Conservation (phyloP, 163 green algal genomes). For the Scenedesmus sp. region DNA sequence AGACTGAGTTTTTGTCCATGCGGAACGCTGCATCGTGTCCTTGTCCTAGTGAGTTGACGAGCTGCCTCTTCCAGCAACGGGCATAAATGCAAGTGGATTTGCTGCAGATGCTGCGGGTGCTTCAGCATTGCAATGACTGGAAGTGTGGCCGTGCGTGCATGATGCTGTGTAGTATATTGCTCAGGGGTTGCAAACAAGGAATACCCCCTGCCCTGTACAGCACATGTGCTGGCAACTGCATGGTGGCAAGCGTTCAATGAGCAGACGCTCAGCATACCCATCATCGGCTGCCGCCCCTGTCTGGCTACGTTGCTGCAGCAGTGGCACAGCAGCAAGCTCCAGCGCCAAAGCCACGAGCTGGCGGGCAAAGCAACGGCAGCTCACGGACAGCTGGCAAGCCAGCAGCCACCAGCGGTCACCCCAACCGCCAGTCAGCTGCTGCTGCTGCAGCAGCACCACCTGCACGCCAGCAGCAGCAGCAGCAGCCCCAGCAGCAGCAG, state of each 20-base stretch:
- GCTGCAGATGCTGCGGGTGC: too few species aligned
- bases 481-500: conserved; percentile 36
- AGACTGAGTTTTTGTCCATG: neutral
- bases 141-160: neutral
- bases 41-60: too few species aligned
- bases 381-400: conserved; percentile 30
- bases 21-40: neutral
- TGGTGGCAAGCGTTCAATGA: neutral
- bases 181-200: neutral
- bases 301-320: neutral
- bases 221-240: neutral
- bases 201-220: neutral
- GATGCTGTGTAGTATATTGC: neutral
- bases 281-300: too few species aligned
- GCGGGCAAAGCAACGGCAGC: neutral
- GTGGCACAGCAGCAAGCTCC: neutral
- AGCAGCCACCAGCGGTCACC: conserved; percentile 25
- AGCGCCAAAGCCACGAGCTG: neutral
- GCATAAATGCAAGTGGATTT: too few species aligned
- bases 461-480: neutral
- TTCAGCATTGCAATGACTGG: neutral
- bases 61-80: too few species aligned
- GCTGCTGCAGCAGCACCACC: conserved; percentile 37
- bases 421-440: conserved; percentile 24
- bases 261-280: too few species aligned